Conservation (phyloP, 1,139 yeast species). For the Cylindricascospora bacillispora region DNA sequence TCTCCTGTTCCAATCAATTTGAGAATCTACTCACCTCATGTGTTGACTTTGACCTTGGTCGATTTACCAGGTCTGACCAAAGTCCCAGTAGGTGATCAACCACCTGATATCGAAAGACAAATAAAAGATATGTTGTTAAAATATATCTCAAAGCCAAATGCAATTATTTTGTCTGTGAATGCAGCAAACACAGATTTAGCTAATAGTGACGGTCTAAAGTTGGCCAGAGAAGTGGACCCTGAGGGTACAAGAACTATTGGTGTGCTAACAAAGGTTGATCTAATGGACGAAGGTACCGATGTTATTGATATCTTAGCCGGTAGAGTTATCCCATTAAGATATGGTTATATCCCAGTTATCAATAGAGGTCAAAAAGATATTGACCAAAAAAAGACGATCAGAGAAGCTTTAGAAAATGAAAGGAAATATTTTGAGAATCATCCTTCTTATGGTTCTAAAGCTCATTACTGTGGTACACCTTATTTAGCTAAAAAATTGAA, state of each 20-base stretch:
- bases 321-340: constrained; percentile 85
- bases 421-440: constrained; percentile 62
- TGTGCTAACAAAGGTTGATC: constrained; percentile 89
- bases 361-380: constrained; percentile 97
- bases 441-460: constrained; percentile 70
- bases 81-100: constrained; percentile 99
- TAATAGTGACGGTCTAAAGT: constrained; percentile 88
- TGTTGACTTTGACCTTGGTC: constrained; percentile 84
- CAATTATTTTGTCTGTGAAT: constrained; percentile 87
- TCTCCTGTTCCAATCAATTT: constrained; percentile 87
- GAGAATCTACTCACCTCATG: constrained; percentile 92
- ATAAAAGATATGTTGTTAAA: constrained; percentile 90
- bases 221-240: constrained; percentile 97
- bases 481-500: constrained; percentile 88
- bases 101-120: constrained; percentile 90
- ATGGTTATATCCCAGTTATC: constrained; percentile 95
- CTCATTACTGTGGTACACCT: constrained; percentile 92
- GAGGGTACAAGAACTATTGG: constrained; percentile 95
- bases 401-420: constrained; percentile 80
- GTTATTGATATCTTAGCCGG: constrained; percentile 95
- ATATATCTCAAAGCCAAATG: constrained; percentile 90
- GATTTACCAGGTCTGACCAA: constrained; percentile 97
- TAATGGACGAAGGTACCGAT: constrained; percentile 99
- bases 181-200: constrained; percentile 98
- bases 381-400: constrained; percentile 72